A percentile compares a stretch with the other conserved stretches of the same genome.
Evolutionary conservation across 192 early-diverging fungal species (phyloP).

Genomic region (Rhizophagus prolifer): DNA sequence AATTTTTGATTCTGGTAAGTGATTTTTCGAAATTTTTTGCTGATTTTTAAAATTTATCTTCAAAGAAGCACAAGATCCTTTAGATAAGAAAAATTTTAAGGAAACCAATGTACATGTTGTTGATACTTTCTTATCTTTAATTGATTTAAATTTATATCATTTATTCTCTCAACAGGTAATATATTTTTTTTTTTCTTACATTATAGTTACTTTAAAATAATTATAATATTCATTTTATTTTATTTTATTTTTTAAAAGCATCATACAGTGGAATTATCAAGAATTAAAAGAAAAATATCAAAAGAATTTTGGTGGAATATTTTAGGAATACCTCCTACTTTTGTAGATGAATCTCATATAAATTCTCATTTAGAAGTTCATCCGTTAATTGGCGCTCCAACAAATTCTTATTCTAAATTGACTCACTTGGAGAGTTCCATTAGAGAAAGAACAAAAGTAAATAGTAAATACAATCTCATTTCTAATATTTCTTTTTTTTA

Average conservation of each 20-base stretch:
- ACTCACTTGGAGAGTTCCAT: not conserved
- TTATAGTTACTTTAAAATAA: too few relatives aligned
- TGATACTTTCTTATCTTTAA: not conserved
- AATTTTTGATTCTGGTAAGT: not conserved
- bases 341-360: not conserved
- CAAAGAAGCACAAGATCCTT: not conserved
- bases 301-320: not conserved
- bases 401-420: not conserved
- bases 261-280: not conserved
- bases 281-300: not conserved
- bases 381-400: not conserved
- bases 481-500: not conserved
- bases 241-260: not conserved
- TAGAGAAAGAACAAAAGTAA: not conserved
- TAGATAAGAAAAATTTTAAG: not conserved
- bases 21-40: too few relatives aligned
- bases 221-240: not conserved
- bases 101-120: not conserved
- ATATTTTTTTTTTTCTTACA: too few relatives aligned
- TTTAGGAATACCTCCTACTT: not conserved
- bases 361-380: not conserved
- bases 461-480: too few relatives aligned
- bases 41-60: too few relatives aligned
- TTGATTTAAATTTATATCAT: not conserved
- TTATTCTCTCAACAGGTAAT: not conserved